A percentile compares a stretch with the other conserved stretches of the same genome.
These are phyloP conservation scores for Leccinum boreale DNA, from an alignment of 768 basidiomycete genomes.

Conservation along the genomic window DNA sequence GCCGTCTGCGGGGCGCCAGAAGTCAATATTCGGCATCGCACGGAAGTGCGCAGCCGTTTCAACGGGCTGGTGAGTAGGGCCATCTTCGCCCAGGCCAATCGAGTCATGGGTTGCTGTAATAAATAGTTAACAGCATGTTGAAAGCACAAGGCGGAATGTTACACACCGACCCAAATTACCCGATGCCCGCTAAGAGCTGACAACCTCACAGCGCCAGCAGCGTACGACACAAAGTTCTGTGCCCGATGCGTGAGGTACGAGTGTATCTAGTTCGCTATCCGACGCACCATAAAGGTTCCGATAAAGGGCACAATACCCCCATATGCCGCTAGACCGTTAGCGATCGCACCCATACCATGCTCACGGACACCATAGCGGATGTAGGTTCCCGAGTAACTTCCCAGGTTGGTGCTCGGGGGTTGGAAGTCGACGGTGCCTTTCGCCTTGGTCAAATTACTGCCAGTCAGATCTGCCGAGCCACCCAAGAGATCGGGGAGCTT, in stretches of 20 bases:
- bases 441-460: slow-evolving; percentile 87
- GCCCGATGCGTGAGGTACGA: slow-evolving; percentile 7
- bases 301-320: slow-evolving; percentile 89
- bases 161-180: slow-evolving; percentile 90
- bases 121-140: not conserved
- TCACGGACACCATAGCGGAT: slow-evolving; percentile 97
- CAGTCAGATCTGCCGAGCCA: slow-evolving; percentile 90
- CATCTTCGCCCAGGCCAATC: slow-evolving; percentile 90
- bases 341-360: slow-evolving; percentile 95
- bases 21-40: slow-evolving; percentile 86
- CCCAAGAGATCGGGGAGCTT: slow-evolving; percentile 82
- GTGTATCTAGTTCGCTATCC: not conserved
- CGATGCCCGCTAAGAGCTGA: slow-evolving; percentile 87
- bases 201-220: slow-evolving; percentile 87
- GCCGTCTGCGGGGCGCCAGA: slow-evolving; percentile 93
- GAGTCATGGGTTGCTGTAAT: slow-evolving; percentile 85
- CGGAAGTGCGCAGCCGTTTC: slow-evolving; percentile 87
- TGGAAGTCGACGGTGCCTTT: slow-evolving; percentile 90
- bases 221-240: slow-evolving; percentile 92
- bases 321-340: slow-evolving; percentile 87
- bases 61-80: slow-evolving; percentile 94
- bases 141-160: not conserved
- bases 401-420: slow-evolving; percentile 79
- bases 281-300: slow-evolving; percentile 82
- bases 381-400: slow-evolving; percentile 83